Base-by-base conservation (phyloP, 208 protist species). In the Histomonas meleagridis region DNA sequence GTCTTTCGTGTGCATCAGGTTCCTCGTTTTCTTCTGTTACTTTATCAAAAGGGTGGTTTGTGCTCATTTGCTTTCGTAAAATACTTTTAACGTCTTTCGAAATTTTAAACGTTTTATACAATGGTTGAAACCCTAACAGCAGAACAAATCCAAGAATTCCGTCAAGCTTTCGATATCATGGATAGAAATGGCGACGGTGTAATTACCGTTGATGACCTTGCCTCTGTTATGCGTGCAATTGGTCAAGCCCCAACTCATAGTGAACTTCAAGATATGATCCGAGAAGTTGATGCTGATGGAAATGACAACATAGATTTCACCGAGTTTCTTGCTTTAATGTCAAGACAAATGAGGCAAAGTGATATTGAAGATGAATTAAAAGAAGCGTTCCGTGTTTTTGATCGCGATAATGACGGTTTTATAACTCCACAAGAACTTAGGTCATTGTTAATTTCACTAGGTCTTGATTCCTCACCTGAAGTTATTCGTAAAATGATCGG, bases 221-320 rank as follows among this genome's bases (percentile, higher is more conserved):
- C 55, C 1, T 35, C 53, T 26, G 72, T 92, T 26, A 81, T 92
- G 72, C 21, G 62, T 9, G 53, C 49, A 43, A 60, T 92, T 38
- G 91, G 91, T 14, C 91, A 92, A 57, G 49, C 51, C 2, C 91
- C 62, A 48, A 92, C 91, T 51, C n/a, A 51, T n/a, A 62, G 60
- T 23, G 91, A 92, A 53, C 14, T 92, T 46, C 60, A 69, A 90
- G 91, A 92, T 53, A 92, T 92, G 91, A 90, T 92, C 18, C 35
- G 60, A 43, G 91, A 90, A 78, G 62, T 92, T 49, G 91, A 92
- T 78, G 91, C 91, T 48, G 91, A 92, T 32, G 91, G 91, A 21
- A 92, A 90, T 48, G 91, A 70, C 48, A 97, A 96, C 26, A 98
- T 99, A 92, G 98, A 99, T 93, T 99, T 99, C 93, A 96, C 96